Evolutionary conservation across 768 basidiomycete species (phyloP).

Genomic region (Podaxis sp.): DNA sequence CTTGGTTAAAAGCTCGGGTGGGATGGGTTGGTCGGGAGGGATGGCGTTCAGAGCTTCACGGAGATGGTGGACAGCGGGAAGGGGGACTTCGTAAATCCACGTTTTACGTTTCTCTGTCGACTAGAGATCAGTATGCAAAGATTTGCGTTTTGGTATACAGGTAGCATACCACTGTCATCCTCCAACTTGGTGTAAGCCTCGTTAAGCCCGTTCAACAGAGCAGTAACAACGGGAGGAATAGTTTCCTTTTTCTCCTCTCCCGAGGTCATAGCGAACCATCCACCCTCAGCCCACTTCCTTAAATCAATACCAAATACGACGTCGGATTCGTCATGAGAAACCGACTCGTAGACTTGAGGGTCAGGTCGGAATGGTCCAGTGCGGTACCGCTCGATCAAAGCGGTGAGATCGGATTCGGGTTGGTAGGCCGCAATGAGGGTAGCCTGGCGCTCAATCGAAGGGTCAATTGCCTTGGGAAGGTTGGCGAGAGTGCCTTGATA

Average conservation of each 20-base stretch:
- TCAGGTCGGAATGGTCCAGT: conserved; percentile 90
- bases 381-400: conserved; percentile 88
- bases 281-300: conserved; percentile 86
- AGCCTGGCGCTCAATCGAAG: conserved; percentile 64
- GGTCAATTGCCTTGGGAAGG: conserved; percentile 64
- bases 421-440: conserved; percentile 82
- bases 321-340: conserved; percentile 79
- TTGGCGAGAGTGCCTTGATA: conserved; percentile 81
- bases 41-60: conserved; percentile 80
- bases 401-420: conserved; percentile 83
- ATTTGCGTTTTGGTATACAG: background rate
- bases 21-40: conserved; percentile 55
- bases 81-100: conserved; percentile 95
- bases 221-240: conserved; percentile 72
- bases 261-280: conserved; percentile 58
- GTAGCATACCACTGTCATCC: conserved; percentile 43
- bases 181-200: conserved; percentile 61
- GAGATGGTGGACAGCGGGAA: conserved; percentile 79
- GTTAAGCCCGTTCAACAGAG: conserved; percentile 60
- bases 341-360: conserved; percentile 83
- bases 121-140: background rate
- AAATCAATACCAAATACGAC: conserved; percentile 91
- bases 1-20: conserved; percentile 48
- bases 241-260: conserved; percentile 59
- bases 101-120: conserved; percentile 73